These are phyloP conservation scores for Chlorella ohadii DNA, from an alignment of 139 green algal species.

Conservation along the genomic window DNA sequence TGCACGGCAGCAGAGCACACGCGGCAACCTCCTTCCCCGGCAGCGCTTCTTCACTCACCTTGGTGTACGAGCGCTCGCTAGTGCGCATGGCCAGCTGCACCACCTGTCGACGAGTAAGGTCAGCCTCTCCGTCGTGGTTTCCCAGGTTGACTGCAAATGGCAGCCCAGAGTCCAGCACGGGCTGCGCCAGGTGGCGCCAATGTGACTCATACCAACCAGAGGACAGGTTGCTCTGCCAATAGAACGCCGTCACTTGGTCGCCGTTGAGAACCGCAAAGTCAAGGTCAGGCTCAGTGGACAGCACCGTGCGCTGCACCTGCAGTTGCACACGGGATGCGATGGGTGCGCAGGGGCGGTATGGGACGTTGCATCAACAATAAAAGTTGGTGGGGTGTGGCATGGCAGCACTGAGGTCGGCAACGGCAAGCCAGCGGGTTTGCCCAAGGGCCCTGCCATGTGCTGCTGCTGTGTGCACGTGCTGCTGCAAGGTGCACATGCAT, in stretches of 20 bases:
- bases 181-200: conserved; percentile 20
- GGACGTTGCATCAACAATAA: too few relatives aligned
- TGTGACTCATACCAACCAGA: conserved; percentile 23
- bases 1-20: neutral
- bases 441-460: too few relatives aligned
- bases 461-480: too few relatives aligned
- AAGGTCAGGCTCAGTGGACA: conserved; percentile 16
- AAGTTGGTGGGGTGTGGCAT: too few relatives aligned
- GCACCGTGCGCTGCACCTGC: conserved; percentile 28
- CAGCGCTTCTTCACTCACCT: neutral
- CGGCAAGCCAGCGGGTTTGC: too few relatives aligned
- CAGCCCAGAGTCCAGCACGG: neutral
- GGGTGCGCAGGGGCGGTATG: too few relatives aligned
- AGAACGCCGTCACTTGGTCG: conserved; percentile 40
- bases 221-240: conserved; percentile 1
- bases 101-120: conserved; percentile 10
- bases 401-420: too few relatives aligned
- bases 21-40: too few relatives aligned
- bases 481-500: too few relatives aligned
- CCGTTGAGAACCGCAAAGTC: conserved; percentile 35
- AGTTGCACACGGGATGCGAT: too few relatives aligned
- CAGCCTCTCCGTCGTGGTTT: conserved; percentile 45
- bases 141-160: conserved; percentile 29
- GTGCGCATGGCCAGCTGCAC: neutral
- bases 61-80: neutral